phyloP scores from a whole-genome alignment of 345 rosid species.

The Gossypium australe region DNA sequence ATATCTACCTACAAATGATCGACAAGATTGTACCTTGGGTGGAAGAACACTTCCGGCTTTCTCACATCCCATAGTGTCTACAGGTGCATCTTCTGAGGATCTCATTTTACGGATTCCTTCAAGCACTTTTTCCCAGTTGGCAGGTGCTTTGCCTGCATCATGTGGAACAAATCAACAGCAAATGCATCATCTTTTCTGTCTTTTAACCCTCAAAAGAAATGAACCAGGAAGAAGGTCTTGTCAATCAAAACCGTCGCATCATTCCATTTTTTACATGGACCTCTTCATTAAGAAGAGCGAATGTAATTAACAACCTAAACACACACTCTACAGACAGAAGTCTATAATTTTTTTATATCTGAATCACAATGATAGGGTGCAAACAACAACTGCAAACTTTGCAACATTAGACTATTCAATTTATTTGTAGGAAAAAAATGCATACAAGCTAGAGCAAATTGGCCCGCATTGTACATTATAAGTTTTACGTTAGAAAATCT shows the following conservation, averaged over 20 bases:
- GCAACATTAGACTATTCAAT: background rate
- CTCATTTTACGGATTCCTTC: conserved; percentile 64
- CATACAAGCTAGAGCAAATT: background rate
- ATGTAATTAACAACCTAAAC: background rate
- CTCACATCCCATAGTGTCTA: conserved; percentile 78
- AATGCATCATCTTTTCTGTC: background rate
- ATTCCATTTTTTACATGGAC: background rate
- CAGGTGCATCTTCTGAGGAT: conserved; percentile 64
- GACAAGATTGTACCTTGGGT: conserved; percentile 39
- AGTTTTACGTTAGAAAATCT: background rate
- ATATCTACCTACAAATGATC: background rate
- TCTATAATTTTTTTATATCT: background rate
- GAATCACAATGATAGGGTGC: background rate
- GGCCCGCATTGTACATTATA: background rate
- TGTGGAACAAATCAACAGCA: conserved; percentile 2
- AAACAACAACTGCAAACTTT: background rate
- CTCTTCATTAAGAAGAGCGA: background rate
- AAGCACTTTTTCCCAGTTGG: conserved; percentile 59
- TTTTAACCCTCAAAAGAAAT: conserved; percentile 4
- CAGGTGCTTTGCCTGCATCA: conserved; percentile 41
- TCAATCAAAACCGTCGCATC: background rate
- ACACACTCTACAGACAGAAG: background rate
- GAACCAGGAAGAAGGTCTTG: background rate
- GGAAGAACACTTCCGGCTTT: conserved; percentile 67
- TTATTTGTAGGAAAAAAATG: background rate